These are phyloP conservation scores for Stagonosporopsis cucurbitacearum DNA, from an alignment of 2,329 filamentous ascomycete genomes.

Conservation along the genomic window DNA sequence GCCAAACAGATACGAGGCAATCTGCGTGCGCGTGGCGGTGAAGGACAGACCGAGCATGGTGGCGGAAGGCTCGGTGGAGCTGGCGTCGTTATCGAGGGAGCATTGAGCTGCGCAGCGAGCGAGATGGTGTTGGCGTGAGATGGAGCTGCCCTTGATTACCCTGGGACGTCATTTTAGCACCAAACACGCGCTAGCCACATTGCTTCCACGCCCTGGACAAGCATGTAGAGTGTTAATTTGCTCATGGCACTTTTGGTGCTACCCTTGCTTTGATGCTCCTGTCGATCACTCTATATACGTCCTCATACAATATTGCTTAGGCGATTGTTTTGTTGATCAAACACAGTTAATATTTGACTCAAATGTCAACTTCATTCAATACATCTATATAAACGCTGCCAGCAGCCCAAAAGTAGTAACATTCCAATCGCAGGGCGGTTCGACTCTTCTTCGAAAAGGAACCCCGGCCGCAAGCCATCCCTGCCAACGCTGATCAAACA, in stretches of 20 bases:
- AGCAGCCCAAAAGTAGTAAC: background rate
- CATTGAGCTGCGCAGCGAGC: slow-evolving; percentile 13
- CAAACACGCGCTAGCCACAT: slow-evolving; percentile 17
- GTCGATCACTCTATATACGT: background rate
- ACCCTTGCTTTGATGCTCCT: slow-evolving; percentile 10
- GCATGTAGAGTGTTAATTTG: slow-evolving; percentile 6
- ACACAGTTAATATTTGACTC: background rate
- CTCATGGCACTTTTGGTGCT: background rate
- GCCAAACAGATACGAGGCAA: slow-evolving; percentile 76
- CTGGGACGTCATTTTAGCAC: slow-evolving; percentile 12
- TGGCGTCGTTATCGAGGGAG: slow-evolving; percentile 12
- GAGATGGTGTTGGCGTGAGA: slow-evolving; percentile 7
- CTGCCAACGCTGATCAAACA: slow-evolving; percentile 3
- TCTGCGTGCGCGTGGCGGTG: slow-evolving; percentile 64
- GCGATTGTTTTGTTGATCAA: background rate
- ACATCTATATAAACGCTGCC: background rate
- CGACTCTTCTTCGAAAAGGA: slow-evolving; percentile 11
- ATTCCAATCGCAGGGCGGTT: slow-evolving; percentile 1
- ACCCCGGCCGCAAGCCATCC: slow-evolving; percentile 8
- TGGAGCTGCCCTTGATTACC: slow-evolving; percentile 14
- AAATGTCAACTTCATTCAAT: background rate
- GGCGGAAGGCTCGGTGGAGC: slow-evolving; percentile 33
- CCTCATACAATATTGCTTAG: too few species aligned
- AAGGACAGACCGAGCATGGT: slow-evolving; percentile 53
- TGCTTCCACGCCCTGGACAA: slow-evolving; percentile 7